phyloP scores from a whole-genome alignment of 2,329 filamentous ascomycete species.

The Teratosphaeriaceae sp. region DNA sequence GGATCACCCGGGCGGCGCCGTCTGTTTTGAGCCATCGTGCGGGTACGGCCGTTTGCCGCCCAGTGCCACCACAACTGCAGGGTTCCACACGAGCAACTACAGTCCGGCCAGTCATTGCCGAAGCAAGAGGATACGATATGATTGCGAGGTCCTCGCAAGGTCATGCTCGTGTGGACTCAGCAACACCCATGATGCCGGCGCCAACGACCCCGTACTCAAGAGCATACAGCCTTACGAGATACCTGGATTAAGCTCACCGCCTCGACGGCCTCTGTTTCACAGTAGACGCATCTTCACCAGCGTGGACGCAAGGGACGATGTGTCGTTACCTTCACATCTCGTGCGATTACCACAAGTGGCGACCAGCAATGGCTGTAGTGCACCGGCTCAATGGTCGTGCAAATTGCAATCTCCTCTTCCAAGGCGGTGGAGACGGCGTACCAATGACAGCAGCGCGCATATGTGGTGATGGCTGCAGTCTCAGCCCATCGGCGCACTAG shows the following conservation, averaged over 20 bases:
- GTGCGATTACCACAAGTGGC: constrained; percentile 3
- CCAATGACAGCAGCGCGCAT: no score
- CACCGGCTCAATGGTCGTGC: neutral
- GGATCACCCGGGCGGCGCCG: no score
- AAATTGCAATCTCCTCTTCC: neutral
- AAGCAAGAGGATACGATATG: neutral
- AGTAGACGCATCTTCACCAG: neutral
- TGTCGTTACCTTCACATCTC: constrained; percentile 1
- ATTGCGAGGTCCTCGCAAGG: neutral
- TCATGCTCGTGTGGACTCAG: no score
- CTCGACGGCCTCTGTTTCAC: constrained; percentile 1
- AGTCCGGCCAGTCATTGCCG: neutral
- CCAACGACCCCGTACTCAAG: no score
- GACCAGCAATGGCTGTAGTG: neutral
- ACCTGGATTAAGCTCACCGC: no score
- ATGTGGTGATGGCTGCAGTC: no score
- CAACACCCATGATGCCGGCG: neutral
- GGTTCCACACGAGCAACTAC: neutral
- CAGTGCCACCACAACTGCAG: constrained; percentile 1
- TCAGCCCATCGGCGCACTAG: no score
- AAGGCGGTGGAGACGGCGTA: no score
- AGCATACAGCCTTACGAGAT: no score
- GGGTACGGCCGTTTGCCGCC: neutral
- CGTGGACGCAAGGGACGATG: constrained; percentile 4
- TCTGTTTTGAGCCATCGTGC: neutral